Base-by-base conservation (phyloP, 2,329 filamentous ascomycete species). In the Apiospora kogelbergensis region DNA sequence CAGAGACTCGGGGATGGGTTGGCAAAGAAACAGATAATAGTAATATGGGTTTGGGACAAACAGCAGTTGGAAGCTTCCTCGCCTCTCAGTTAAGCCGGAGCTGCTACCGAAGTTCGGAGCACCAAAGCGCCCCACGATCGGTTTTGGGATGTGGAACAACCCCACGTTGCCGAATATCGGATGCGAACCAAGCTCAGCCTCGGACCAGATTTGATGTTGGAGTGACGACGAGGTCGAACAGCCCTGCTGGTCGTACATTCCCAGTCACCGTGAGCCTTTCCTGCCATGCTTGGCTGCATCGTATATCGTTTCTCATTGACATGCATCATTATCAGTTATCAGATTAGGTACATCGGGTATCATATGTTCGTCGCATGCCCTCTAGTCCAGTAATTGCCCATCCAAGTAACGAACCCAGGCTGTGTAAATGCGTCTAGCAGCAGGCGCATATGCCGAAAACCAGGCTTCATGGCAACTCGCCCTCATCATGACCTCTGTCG, bases 271-370 rank as follows among this genome's bases (percentile, higher is more conserved):
- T 7, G 37, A 60, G 37, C 53, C 53, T 60, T 33, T 37, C n/a
- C n/a, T n/a, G n/a, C n/a, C n/a, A n/a, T n/a, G n/a, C n/a, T n/a
- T n/a, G 17, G 11, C 26, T 45, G 13, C 57, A 20, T 44, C 41
- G 33, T 30, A 67, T 42, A 68, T 68, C 68, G 66, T 69, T 70
- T 71, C 71, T 73, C 70, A 71, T 74, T 74, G 71, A 71, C 73
- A 72, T 74, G 72, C 66, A 66, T 75, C 71, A 72, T 75, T 71
- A 73, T 68, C 69, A 64, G 46, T 69, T 69, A 72, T 71, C 72
- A 69, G 75, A 74, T 71, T 71, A 71, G 53, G 53, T 60, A 37
- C 30, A 60, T 60, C 20, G 73, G 78, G 75, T 78, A 77, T 78
- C 75, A 73, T 77, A 73, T 77, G 71, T 76, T 73, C 70, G 53